Base-by-base conservation (phyloP, 495 filamentous ascomycete genomes). In the Hyphodiscus hymeniophilus region DNA sequence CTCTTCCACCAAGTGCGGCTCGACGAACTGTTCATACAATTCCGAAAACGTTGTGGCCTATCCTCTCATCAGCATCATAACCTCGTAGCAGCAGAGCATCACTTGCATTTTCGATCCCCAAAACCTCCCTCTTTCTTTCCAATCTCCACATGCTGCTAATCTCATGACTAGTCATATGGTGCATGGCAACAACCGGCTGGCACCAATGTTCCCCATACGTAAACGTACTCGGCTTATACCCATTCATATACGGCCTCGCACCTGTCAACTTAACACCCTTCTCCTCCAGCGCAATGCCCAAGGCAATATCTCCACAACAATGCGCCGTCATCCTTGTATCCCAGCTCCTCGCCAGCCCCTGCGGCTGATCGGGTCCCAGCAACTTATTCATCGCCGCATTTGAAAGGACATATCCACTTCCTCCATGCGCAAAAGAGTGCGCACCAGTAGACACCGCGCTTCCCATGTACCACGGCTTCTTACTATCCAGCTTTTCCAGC, bases 281-380 rank as follows among this genome's bases (percentile, higher is more conserved):
- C 38, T 82, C 75, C 22, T 69, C 64, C 36, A 87, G 59, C 1
- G 77, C 76, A 42, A 74, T 64, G 22, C 74, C 72, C 31, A 87
- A 65, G 3, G 86, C 67, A 47, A 76, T 74, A 58, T 88, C 85
- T 2, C 85, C 84, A 36, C 81, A 86, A 68, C 83, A 87, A 41
- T 79, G 72, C 7, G 53, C 50, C 45, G 71, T 66, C 0, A 77
- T 78, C 38, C 63, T 69, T n/a, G 61, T 53, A 56, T 86, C 77
- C 39, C 73, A 71, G 46, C 68, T 63, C 38, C 64, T 65, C 0
- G 59, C 73, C 34, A 49, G 10, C 1, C 35, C 48, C 18, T 45
- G 35, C 4, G 42, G 40, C n/a, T 38, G 17, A 2, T 48, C 40
- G 2, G 35, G 24, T 0, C 42, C 42, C 0, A 77, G 67, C 3